A percentile compares a stretch with the other conserved stretches of the same genome.
Evolutionary conservation across 73 alveolate genomes (phyloP).

Genomic region (Breviolum minutum): DNA sequence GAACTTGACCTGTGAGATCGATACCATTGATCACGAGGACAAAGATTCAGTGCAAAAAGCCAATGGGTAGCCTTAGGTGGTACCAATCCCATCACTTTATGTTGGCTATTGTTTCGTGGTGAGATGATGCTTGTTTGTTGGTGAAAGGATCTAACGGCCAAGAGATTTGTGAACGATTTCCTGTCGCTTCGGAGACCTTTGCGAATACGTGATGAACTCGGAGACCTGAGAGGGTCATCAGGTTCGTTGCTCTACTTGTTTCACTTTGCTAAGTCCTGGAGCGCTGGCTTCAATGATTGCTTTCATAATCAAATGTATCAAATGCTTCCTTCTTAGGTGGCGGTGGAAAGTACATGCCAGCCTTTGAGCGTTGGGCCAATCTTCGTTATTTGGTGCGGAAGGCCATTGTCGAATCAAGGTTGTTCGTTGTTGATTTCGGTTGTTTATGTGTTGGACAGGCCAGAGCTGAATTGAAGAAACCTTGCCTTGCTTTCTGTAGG

Average conservation of each 20-base stretch:
- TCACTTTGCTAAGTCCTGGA: too few species aligned
- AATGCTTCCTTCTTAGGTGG: background rate
- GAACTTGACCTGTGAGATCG: conserved; percentile 18
- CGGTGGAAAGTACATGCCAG: conserved; percentile 47
- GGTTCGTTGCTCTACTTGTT: background rate
- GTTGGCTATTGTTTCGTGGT: too few species aligned
- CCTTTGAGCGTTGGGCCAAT: conserved; percentile 52
- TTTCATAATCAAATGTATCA: background rate
- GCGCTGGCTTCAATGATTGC: background rate
- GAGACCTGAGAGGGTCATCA: background rate
- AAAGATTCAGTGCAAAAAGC: too few species aligned
- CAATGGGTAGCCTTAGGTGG: background rate
- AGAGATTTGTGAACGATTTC: background rate
- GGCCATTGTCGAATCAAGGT: background rate
- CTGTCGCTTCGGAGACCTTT: conserved; percentile 32
- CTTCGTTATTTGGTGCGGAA: conserved; percentile 38
- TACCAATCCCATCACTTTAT: too few species aligned
- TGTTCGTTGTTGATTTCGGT: background rate
- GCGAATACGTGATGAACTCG: background rate
- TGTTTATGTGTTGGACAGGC: background rate
- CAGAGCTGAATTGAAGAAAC: background rate
- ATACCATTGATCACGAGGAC: background rate
- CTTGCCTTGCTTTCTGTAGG: background rate
- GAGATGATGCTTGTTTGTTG: too few species aligned
- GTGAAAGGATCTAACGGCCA: conserved; percentile 15